phyloP scores from a whole-genome alignment of 169 alveolate genomes.

The Eimeria zaria region DNA sequence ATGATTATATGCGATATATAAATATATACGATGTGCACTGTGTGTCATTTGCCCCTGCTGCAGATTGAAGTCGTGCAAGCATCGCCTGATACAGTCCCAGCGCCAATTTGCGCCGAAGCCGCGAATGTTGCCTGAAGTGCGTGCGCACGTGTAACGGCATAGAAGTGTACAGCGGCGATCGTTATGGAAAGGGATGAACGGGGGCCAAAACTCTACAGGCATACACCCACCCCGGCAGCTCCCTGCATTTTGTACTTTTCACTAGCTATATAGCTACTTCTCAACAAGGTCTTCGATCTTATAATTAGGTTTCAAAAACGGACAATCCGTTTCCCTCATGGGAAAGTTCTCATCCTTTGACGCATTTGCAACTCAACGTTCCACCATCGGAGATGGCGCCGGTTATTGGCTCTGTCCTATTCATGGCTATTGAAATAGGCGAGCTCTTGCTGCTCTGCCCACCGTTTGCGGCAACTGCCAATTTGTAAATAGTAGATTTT shows the following conservation, averaged over 20 bases:
- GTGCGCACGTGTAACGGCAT: background rate
- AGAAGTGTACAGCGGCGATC: background rate
- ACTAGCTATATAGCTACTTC: background rate
- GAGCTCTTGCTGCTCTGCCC: background rate
- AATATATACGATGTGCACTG: background rate
- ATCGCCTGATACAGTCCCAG: conserved; percentile 27
- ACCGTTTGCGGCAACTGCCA: background rate
- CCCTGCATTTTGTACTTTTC: background rate
- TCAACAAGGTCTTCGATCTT: background rate
- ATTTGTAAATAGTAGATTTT: background rate
- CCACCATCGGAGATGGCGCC: background rate
- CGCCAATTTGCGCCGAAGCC: conserved; percentile 2
- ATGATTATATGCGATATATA: background rate
- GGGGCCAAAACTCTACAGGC: background rate
- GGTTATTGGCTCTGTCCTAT: background rate
- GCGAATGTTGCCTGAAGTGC: conserved; percentile 1
- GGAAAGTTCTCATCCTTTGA: conserved; percentile 4
- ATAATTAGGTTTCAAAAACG: background rate
- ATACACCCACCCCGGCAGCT: background rate
- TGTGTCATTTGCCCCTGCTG: background rate
- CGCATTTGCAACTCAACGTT: background rate
- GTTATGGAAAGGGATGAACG: background rate
- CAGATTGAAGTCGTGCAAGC: conserved; percentile 70
- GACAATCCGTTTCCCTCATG: conserved; percentile 7
- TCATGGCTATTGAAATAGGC: background rate